Percentiles rank a stretch among this genome's conserved stretches.
These are phyloP conservation scores for Lizonia empirigonia DNA, from an alignment of 2,329 filamentous ascomycete genomes.

Conservation along the genomic window DNA sequence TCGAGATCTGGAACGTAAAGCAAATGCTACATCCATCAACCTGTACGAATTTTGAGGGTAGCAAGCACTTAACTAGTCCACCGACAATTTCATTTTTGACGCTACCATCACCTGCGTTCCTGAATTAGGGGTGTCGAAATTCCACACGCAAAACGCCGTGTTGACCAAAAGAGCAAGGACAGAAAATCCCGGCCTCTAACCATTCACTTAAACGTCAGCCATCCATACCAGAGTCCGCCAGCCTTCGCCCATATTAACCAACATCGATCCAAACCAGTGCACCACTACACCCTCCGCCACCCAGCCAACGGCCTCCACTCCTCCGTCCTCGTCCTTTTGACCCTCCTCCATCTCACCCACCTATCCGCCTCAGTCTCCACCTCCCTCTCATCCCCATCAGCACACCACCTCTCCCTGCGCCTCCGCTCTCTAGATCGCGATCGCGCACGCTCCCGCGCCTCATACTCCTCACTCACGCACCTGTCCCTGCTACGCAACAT, in stretches of 20 bases:
- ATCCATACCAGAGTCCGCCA: not conserved
- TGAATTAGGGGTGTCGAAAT: too few relatives aligned
- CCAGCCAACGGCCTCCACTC: conserved; percentile 40
- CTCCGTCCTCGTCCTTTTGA: conserved; percentile 40
- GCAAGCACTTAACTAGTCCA: not conserved
- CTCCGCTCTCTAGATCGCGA: conserved; percentile 19
- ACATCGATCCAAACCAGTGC: too few relatives aligned
- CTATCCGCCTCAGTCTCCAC: conserved; percentile 29
- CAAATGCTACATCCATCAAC: conserved; percentile 5
- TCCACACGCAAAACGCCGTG: not conserved
- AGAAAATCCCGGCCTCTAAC: not conserved
- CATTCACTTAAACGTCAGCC: not conserved
- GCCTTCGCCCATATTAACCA: too few relatives aligned
- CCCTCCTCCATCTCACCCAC: conserved; percentile 26
- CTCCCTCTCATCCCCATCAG: conserved; percentile 12
- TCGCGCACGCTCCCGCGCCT: conserved; percentile 31
- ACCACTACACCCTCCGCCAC: conserved; percentile 20
- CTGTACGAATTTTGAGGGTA: not conserved
- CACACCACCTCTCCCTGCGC: conserved; percentile 16
- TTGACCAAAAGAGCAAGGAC: not conserved
- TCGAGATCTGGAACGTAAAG: conserved; percentile 17
- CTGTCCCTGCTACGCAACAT: conserved; percentile 32
- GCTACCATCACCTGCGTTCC: not conserved
- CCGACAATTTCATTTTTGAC: not conserved
- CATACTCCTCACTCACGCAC: conserved; percentile 35